Evolutionary conservation across 2,329 filamentous ascomycete species (phyloP).

Genomic region (Aspergillus proliferans): DNA sequence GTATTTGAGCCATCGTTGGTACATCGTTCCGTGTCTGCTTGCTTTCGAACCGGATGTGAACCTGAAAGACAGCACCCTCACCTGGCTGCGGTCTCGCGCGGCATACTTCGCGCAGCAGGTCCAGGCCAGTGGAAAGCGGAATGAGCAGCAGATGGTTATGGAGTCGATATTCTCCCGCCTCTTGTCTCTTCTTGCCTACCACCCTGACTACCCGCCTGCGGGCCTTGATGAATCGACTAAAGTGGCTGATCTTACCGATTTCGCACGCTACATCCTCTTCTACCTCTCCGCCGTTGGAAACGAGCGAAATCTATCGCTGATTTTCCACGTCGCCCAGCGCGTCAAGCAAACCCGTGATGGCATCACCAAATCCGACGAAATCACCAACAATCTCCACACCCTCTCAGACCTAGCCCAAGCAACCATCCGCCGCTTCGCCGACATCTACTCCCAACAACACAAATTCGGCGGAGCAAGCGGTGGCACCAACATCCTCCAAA

Average conservation of each 20-base stretch:
- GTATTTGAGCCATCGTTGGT: slow-evolving; percentile 80
- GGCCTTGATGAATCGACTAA: slow-evolving; percentile 39
- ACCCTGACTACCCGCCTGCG: slow-evolving; percentile 68
- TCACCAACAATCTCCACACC: slow-evolving; percentile 61
- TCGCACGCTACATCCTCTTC: slow-evolving; percentile 82
- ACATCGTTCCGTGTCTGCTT: slow-evolving; percentile 80
- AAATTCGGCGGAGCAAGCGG: slow-evolving; percentile 37
- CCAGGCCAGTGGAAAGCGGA: slow-evolving; percentile 29
- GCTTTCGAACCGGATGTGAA: slow-evolving; percentile 79
- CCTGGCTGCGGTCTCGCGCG: slow-evolving; percentile 81
- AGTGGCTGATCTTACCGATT: slow-evolving; percentile 62
- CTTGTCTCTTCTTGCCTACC: slow-evolving; percentile 82
- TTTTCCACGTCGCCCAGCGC: slow-evolving; percentile 86
- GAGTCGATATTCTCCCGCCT: slow-evolving; percentile 77
- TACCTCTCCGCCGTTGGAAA: slow-evolving; percentile 78
- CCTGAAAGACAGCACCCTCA: slow-evolving; percentile 69
- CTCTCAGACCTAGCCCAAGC: slow-evolving; percentile 81
- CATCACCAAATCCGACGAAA: slow-evolving; percentile 51
- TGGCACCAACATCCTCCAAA: slow-evolving; percentile 59
- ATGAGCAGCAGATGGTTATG: slow-evolving; percentile 58
- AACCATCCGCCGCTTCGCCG: slow-evolving; percentile 77
- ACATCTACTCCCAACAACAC: slow-evolving; percentile 67
- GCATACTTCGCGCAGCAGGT: slow-evolving; percentile 53
- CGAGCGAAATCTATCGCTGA: slow-evolving; percentile 78
- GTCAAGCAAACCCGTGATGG: slow-evolving; percentile 86